Percentiles rank a stretch among this genome's conserved stretches.
Evolutionary conservation across 257 asterid genomes (phyloP).

Genomic region (Nyctanthes arbortristis): DNA sequence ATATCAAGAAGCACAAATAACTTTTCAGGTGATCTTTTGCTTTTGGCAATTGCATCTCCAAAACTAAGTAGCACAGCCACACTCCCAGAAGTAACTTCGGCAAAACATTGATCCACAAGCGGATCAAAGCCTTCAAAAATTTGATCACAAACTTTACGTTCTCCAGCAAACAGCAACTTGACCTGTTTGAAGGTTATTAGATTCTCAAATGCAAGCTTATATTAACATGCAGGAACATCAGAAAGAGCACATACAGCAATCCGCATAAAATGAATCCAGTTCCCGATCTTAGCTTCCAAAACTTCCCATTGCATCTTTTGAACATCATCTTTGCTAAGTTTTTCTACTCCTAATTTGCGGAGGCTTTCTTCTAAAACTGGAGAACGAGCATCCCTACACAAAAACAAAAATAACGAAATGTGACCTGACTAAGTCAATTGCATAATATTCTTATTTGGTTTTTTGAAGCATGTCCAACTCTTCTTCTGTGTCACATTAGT

Average conservation of each 20-base stretch:
- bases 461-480: neutral
- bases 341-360: constrained; percentile 94
- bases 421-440: neutral
- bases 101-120: constrained; percentile 91
- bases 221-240: constrained; percentile 10
- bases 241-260: constrained; percentile 71
- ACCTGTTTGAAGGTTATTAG: constrained; percentile 58
- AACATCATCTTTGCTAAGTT: constrained; percentile 97
- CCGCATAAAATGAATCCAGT: constrained; percentile 99
- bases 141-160: constrained; percentile 95
- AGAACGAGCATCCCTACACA: constrained; percentile 81
- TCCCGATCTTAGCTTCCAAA: constrained; percentile 97
- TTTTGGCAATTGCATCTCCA: constrained; percentile 98
- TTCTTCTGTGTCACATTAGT: constrained; percentile 10
- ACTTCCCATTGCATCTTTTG: constrained; percentile 99
- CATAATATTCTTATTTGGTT: neutral
- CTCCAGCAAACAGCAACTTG: constrained; percentile 92
- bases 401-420: constrained; percentile 15
- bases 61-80: constrained; percentile 93
- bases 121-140: constrained; percentile 82
- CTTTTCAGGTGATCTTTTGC: constrained; percentile 99
- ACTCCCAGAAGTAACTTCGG: constrained; percentile 89
- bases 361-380: constrained; percentile 94
- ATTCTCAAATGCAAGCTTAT: constrained; percentile 18
- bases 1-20: constrained; percentile 94